Percentiles rank a stretch among this genome's conserved stretches.
Evolutionary conservation across 257 asterid species (phyloP).

Genomic region (Solanum lycopersicoides): DNA sequence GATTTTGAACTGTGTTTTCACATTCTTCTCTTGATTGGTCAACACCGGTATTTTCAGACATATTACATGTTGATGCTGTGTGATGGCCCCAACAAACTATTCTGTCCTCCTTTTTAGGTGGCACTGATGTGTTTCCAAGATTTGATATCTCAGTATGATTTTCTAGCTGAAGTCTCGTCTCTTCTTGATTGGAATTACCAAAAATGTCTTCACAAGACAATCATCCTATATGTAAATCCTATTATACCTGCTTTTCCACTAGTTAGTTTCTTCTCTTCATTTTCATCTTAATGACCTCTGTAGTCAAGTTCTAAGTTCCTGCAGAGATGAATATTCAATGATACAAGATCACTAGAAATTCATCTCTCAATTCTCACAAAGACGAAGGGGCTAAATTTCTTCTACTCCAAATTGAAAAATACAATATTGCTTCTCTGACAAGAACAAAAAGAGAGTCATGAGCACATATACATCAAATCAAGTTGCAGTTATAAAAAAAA

Average conservation of each 20-base stretch:
- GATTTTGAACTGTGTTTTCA: conserved; percentile 11
- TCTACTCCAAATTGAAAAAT: too few species aligned
- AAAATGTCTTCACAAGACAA: too few species aligned
- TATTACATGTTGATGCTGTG: conserved; percentile 6
- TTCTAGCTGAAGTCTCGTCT: conserved; percentile 13
- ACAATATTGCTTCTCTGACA: too few species aligned
- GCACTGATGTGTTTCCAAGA: conserved; percentile 10
- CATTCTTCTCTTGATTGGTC: conserved; percentile 10
- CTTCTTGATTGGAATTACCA: neutral
- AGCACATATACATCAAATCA: too few species aligned
- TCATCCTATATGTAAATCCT: too few species aligned
- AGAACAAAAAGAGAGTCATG: too few species aligned
- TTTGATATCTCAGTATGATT: conserved; percentile 12
- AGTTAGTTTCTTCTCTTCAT: too few species aligned
- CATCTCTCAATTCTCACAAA: neutral
- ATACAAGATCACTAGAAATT: neutral
- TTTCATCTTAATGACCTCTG: neutral
- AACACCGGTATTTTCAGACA: conserved; percentile 13
- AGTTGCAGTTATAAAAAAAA: too few species aligned
- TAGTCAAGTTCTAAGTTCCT: neutral
- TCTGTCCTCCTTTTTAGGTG: conserved; percentile 13
- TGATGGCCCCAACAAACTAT: conserved; percentile 1
- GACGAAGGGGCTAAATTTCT: neutral
- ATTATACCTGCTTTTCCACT: too few species aligned
- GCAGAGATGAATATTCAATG: neutral